These are phyloP conservation scores for Chrysosporium queenslandicum DNA, from an alignment of 2,329 filamentous ascomycete species.

Conservation along the genomic window DNA sequence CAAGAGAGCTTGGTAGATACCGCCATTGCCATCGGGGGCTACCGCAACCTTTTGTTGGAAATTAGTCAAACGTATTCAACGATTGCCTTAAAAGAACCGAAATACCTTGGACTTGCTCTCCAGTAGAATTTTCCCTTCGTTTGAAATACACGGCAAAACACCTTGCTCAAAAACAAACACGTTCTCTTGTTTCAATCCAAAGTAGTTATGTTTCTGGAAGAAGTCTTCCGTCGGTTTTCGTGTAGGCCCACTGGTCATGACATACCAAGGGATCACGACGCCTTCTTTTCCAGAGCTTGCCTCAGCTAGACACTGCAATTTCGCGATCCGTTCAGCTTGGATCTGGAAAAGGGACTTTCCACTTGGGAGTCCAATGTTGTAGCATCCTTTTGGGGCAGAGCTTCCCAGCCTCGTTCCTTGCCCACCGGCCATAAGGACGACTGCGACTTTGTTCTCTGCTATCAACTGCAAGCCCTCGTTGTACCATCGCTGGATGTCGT, in stretches of 20 bases:
- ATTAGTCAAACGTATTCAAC: background rate
- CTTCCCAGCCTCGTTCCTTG: constrained; percentile 92
- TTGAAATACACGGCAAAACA: constrained; percentile 90
- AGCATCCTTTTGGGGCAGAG: constrained; percentile 94
- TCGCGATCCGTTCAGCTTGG: constrained; percentile 86
- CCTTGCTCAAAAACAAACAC: constrained; percentile 94
- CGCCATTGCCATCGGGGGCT: constrained; percentile 93
- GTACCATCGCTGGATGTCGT: constrained; percentile 78
- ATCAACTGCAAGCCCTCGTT: constrained; percentile 56
- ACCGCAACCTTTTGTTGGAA: constrained; percentile 57
- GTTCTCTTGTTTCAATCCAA: constrained; percentile 76
- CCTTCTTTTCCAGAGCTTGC: constrained; percentile 53
- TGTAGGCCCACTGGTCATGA: constrained; percentile 97
- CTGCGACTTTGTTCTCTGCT: constrained; percentile 60
- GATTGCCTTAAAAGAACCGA: constrained; percentile 9
- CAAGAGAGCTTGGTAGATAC: constrained; percentile 86
- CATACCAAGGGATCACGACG: constrained; percentile 85
- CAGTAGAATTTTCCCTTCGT: constrained; percentile 92
- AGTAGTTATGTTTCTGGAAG: constrained; percentile 82
- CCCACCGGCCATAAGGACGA: constrained; percentile 93
- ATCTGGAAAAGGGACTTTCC: constrained; percentile 95
- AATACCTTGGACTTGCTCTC: constrained; percentile 74
- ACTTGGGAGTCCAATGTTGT: constrained; percentile 87
- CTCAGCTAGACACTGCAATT: constrained; percentile 70
- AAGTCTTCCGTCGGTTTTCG: constrained; percentile 84